Percentiles rank a stretch among this genome's conserved stretches.
These are phyloP conservation scores for Pestalotiopsis sp. DNA, from an alignment of 2,329 filamentous ascomycete genomes.

Conservation along the genomic window DNA sequence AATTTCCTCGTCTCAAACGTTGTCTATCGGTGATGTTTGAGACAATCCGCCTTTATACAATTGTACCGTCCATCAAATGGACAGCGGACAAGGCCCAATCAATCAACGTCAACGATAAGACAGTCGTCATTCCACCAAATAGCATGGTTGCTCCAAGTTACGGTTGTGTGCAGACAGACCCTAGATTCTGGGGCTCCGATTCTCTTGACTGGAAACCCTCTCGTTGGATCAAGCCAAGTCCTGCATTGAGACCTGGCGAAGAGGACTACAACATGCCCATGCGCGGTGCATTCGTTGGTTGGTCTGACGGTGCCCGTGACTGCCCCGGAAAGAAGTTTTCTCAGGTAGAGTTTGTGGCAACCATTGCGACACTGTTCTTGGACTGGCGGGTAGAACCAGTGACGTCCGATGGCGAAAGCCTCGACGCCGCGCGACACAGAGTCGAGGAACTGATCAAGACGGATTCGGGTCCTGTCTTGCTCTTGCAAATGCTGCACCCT, in stretches of 20 bases:
- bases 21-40: conserved; percentile 21
- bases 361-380: conserved; percentile 13
- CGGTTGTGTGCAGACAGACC: conserved; percentile 23
- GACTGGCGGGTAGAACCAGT: conserved; percentile 25
- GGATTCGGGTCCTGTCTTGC: too few relatives aligned
- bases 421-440: too few relatives aligned
- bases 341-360: conserved; percentile 19
- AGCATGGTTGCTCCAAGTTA: conserved; percentile 24
- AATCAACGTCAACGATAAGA: background rate
- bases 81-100: background rate
- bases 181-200: conserved; percentile 26
- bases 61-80: background rate
- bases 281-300: conserved; percentile 18
- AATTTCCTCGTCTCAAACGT: conserved; percentile 21
- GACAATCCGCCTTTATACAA: conserved; percentile 9
- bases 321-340: conserved; percentile 14
- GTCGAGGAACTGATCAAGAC: too few relatives aligned
- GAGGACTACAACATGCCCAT: conserved; percentile 10
- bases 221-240: conserved; percentile 20
- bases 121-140: conserved; percentile 15
- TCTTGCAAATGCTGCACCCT: too few relatives aligned
- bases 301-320: conserved; percentile 21
- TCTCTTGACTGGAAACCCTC: conserved; percentile 24
- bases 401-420: too few relatives aligned
- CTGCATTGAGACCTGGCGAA: background rate